Conservation (phyloP, 768 basidiomycete species). For the Pholiota conissans region DNA sequence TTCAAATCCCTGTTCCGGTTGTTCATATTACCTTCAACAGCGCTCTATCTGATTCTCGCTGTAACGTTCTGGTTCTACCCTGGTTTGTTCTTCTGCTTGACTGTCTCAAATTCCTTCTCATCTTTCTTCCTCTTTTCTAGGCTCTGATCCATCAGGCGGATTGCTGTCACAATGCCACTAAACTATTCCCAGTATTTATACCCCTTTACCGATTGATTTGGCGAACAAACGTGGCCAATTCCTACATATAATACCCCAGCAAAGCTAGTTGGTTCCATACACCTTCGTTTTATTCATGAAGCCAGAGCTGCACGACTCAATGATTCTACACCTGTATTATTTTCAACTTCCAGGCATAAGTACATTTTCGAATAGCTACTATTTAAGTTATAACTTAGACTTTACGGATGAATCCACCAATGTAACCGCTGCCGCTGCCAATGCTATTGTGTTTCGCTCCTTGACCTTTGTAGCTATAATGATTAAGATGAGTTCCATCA, state of each 20-base stretch:
- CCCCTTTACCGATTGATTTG: neutral
- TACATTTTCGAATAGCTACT: neutral
- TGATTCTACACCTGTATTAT: neutral
- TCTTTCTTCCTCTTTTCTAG: no score
- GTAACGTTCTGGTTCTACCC: conserved; percentile 68
- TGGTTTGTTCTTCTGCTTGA: conserved; percentile 25
- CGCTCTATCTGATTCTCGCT: conserved; percentile 70
- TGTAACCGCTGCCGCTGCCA: conserved; percentile 84
- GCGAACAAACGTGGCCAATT: no score
- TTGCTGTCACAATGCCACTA: conserved; percentile 25
- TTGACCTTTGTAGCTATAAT: conserved; percentile 80
- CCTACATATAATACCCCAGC: neutral
- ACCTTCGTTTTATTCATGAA: neutral
- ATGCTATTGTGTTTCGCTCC: conserved; percentile 70
- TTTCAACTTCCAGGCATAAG: neutral
- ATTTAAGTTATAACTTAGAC: conserved; percentile 53
- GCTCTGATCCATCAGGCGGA: conserved; percentile 30
- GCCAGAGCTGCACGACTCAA: neutral
- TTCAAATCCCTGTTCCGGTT: neutral
- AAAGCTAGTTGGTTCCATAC: neutral
- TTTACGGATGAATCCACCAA: conserved; percentile 49
- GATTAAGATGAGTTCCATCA: neutral
- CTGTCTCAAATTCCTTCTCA: neutral
- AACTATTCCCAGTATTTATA: conserved; percentile 3
- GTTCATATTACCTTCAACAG: conserved; percentile 28